Base-by-base conservation (phyloP, 1,284 basidiomycete genomes). In the Xanthoconium separans region DNA sequence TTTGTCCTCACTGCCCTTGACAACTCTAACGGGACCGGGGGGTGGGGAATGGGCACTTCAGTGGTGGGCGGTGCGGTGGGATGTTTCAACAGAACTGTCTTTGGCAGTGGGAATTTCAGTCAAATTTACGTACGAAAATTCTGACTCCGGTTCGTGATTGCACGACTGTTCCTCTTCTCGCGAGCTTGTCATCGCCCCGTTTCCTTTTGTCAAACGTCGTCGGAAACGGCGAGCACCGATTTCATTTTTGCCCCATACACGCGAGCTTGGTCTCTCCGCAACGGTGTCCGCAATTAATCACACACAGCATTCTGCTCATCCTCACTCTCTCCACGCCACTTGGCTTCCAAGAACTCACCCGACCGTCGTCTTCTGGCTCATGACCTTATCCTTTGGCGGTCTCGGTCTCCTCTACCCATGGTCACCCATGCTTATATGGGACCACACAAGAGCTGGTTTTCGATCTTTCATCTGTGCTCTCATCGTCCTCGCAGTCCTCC, bases 391-490 rank as follows among this genome's bases (percentile, higher is more conserved):
- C 66, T 73, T 87, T 55, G 83, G 80, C 65, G 80, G 80, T 57
- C 71, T 87, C 62, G 76, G 76, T 62, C 73, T 86, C 60, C 76
- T 87, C 69, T 80, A 84, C 56, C 75, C 85, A 63, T 79, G 78
- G 63, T 75, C 76, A 50, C 78, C 80, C 22, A 74, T 81, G 65
- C 69, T 76, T 54, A 70, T 79, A 52, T 75, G 81, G 64, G 74
- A 80, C 59, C 70, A 80, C 60, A 76, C 77, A 57, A 81, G 81
- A 66, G 75, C 82, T 54, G 85, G 87, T 69, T 70, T 87, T 66
- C 81, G 81, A 70, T 85, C 85, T 59, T 74, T 87, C 62, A 77
- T 90, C 68, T 83, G 82, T 63, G 77, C 81, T 54, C 73, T 86
- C 64, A 77, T 89, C 63, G 81, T 87, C 65, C 72, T 80, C 67